Evolutionary conservation across 805 yeast species (phyloP), one percentile per base, ranked within the genome.

Genomic region (Schizosaccharomyces octosporus): DNA sequence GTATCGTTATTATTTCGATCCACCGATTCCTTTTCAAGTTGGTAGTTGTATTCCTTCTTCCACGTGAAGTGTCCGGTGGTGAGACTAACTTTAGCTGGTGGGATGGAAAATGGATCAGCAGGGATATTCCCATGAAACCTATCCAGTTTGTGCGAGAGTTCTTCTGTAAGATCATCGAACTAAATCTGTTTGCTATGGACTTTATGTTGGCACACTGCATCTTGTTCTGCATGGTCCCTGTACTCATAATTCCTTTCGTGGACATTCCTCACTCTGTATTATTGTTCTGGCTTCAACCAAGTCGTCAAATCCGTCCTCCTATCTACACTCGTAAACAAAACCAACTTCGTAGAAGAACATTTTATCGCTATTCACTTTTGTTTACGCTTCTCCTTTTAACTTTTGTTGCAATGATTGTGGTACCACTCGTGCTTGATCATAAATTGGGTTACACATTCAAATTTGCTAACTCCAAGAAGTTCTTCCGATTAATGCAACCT

Each of bases 41-140:
- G 67, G 77, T 93, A 77, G 86, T 95, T 13, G 76, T 84, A 61
- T 73, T 81, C 66, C 75, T 83, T 73, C 78, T 94, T 70, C 87
- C 97, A 61, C 83, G 98, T 77, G 99, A 93, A 76, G 88, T 88
- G 78, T 87, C 87, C 82, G 86, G 85, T 68, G 97, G 89, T 74
- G 87, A 84, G 70, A 78, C 97, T 43, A 93, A 93, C 76, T 85
- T 94, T 67, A 97, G 98, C 39, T 93, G 95, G 94, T 93, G 99
- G 99, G 86, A 95, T 63, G 99, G 99, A 79, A 89, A 88, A 75
- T 93, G 99, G 99, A 88, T 88, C 73, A 93, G 86, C 64, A 90
- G 95, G 70, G 75, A 89, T 73, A 98, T 97, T 64, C 82, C 83
- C 81, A 81, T 83, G 79, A 95, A 96, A 24, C 80, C 85, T 79